Evolutionary conservation across 2,329 filamentous ascomycete genomes (phyloP), one percentile per base, ranked within the genome.

Genomic region (Fusarium abutilonis): DNA sequence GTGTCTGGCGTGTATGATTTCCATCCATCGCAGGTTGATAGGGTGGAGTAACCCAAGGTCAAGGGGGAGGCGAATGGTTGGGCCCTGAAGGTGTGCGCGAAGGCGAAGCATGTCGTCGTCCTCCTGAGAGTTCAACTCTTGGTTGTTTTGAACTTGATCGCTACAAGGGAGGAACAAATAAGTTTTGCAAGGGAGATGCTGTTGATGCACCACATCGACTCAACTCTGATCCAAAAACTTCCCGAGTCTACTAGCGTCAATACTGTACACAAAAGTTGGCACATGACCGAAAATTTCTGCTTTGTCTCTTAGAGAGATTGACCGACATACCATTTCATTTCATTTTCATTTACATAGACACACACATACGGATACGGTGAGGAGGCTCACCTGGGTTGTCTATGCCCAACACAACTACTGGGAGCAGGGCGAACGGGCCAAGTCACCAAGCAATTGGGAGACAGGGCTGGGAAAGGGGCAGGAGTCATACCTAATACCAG

Each of bases 361-460:
- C 26, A 29, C 8, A 29, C 21, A 23, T 23, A 54, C 63, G 63
- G 46, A 53, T 56, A 55, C 56, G 61, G 54, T 60, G 57, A 66
- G 29, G 29, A 34, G 53, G 43, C 36, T 60, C 41, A 32, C 31
- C 47, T 39, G 15, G 26, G 21, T 35, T 49, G 31, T 13, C n/a
- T 42, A 51, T 51, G 45, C 36, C 52, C 52, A 13, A 31, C 23
- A 46, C 52, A 13, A 31, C 23, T 54, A 36, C 23, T 13, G 55
- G 63, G 52, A 67, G 48, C 57, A 60, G 52, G 63, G 66, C 66
- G 66, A 54, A 60, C 66, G 57, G 59, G 55, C 66, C 60, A 51
- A 55, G 56, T 46, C 52, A 63, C 55, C 53, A 52, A 54, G 54
- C 52, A 63, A 60, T 42, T 43, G 43, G 49, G 28, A 65, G 57